Percentiles rank a stretch among this genome's conserved stretches.
phyloP scores from a whole-genome alignment of 257 asterid genomes.

The Solanum sejunctum region DNA sequence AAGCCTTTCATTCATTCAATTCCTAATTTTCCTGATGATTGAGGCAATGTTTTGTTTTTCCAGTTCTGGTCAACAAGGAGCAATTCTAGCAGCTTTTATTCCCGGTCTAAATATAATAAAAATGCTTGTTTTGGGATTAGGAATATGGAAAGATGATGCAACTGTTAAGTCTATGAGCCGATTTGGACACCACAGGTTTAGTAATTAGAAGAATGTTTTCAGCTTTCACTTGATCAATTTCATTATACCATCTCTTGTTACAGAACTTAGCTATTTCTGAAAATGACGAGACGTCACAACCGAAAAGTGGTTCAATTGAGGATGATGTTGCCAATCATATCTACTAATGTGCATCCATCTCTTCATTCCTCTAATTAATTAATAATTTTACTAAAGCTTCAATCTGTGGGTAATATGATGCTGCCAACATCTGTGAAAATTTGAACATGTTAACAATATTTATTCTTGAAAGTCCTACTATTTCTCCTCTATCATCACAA shows the following conservation, averaged over 20 bases:
- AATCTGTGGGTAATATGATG: background rate
- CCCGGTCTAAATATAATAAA: slow-evolving; percentile 61
- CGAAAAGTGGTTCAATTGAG: background rate
- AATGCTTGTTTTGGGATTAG: slow-evolving; percentile 78
- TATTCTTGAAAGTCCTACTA: background rate
- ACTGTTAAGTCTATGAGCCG: slow-evolving; percentile 92
- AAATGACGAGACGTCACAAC: background rate
- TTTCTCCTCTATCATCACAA: background rate
- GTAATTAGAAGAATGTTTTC: background rate
- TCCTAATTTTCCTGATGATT: background rate
- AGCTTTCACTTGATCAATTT: background rate
- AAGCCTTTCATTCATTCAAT: slow-evolving; percentile 16
- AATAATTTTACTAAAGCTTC: background rate
- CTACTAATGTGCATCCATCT: background rate
- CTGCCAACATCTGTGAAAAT: background rate
- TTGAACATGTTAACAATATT: background rate
- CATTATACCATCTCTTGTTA: background rate
- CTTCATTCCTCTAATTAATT: background rate
- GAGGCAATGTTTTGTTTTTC: background rate
- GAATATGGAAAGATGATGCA: slow-evolving; percentile 72
- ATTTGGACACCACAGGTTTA: slow-evolving; percentile 75
- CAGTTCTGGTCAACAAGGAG: slow-evolving; percentile 81
- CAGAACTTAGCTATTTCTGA: background rate
- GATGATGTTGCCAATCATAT: background rate
- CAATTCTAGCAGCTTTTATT: slow-evolving; percentile 57